These are phyloP conservation scores for Linnemannia hyalina DNA, from an alignment of 192 early-diverging fungal genomes.

Conservation along the genomic window DNA sequence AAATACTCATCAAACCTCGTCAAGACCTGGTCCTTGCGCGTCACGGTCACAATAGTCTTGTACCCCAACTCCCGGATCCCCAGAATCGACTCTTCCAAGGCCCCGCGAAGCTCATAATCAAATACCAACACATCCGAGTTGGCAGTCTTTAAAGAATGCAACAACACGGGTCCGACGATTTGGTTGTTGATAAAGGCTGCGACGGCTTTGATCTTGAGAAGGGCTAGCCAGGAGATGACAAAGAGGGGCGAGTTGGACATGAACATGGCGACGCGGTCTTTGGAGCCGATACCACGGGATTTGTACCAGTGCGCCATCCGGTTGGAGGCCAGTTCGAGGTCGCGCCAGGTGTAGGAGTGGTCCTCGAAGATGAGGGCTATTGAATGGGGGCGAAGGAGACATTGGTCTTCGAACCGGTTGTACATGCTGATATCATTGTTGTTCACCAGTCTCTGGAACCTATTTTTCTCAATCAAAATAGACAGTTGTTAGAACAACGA, in stretches of 20 bases:
- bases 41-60: conserved; percentile 12
- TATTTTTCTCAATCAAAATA: background rate
- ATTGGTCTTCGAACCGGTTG: conserved; percentile 18
- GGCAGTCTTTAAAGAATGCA: conserved; percentile 51
- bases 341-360: conserved; percentile 52
- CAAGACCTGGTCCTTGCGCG: conserved; percentile 19
- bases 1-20: conserved; percentile 20
- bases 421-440: conserved; percentile 29
- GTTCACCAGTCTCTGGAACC: conserved; percentile 25
- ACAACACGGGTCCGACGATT: conserved; percentile 41
- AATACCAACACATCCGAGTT: conserved; percentile 51
- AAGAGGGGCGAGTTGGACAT: conserved; percentile 70
- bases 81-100: conserved; percentile 38
- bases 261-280: conserved; percentile 64
- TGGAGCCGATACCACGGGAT: conserved; percentile 7
- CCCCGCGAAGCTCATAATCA: conserved; percentile 28
- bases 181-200: conserved; percentile 71
- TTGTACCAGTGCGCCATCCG: conserved; percentile 15
- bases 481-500: background rate
- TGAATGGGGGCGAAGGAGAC: background rate
- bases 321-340: conserved; percentile 45
- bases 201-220: conserved; percentile 67
- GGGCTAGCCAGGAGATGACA: conserved; percentile 61
- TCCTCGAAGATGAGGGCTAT: conserved; percentile 52
- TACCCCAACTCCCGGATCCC: conserved; percentile 3